Evolutionary conservation across 2,329 filamentous ascomycete genomes (phyloP).

Genomic region (Conoideocrella luteorostrata): DNA sequence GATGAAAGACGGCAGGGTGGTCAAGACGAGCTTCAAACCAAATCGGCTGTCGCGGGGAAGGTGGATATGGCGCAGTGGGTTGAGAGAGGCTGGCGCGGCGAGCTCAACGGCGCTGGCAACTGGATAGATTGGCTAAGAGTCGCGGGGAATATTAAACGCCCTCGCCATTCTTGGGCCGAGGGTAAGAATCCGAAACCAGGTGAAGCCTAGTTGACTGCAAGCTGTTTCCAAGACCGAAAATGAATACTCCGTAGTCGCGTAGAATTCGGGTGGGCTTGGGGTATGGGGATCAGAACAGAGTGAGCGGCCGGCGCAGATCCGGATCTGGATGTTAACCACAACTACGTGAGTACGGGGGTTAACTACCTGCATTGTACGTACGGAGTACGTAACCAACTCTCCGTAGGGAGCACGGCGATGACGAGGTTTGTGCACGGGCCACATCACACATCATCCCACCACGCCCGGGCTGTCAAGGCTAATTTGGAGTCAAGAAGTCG

Average conservation of each 20-base stretch:
- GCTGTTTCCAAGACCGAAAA: not conserved
- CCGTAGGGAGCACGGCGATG: too few species aligned
- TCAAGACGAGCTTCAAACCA: not conserved
- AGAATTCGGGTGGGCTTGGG: conserved; percentile 2
- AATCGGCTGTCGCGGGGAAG: conserved; percentile 6
- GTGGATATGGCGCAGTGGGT: conserved; percentile 6
- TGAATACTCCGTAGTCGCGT: too few species aligned
- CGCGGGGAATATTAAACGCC: conserved; percentile 10
- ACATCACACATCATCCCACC: conserved; percentile 4
- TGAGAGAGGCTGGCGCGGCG: conserved; percentile 3
- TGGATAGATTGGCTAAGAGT: conserved; percentile 9
- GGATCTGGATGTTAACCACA: not conserved
- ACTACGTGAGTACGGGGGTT: too few species aligned
- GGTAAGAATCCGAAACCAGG: not conserved
- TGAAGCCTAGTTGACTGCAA: not conserved
- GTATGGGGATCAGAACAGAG: not conserved
- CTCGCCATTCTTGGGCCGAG: conserved; percentile 16
- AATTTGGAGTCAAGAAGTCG: too few species aligned
- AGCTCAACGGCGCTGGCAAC: too few species aligned
- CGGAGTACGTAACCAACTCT: too few species aligned
- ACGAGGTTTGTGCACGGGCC: conserved; percentile 16
- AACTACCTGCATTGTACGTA: too few species aligned
- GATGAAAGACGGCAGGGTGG: not conserved
- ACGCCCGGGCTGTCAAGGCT: too few species aligned
- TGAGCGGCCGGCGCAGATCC: conserved; percentile 8